These are phyloP conservation scores for Mucor mucedo DNA, from an alignment of 371 early-diverging fungal species.

Conservation along the genomic window DNA sequence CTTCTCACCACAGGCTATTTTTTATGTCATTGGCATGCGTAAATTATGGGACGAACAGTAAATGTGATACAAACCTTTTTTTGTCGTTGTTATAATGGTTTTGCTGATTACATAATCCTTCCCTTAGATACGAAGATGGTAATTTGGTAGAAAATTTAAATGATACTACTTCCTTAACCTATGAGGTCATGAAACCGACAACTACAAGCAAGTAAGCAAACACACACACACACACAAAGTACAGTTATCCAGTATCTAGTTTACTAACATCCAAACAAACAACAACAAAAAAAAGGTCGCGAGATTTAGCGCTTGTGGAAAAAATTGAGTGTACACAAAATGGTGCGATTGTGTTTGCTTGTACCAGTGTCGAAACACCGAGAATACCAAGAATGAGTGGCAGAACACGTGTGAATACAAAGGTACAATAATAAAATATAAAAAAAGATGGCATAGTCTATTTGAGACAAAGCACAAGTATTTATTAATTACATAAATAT, in stretches of 20 bases:
- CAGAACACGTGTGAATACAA: slow-evolving; percentile 62
- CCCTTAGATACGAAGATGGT: slow-evolving; percentile 57
- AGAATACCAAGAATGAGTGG: slow-evolving; percentile 64
- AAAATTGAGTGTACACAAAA: slow-evolving; percentile 55
- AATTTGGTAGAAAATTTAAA: slow-evolving; percentile 59
- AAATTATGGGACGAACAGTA: slow-evolving; percentile 67
- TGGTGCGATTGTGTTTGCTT: slow-evolving; percentile 64
- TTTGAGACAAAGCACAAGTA: neutral
- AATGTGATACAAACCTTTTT: slow-evolving; percentile 6
- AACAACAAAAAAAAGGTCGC: slow-evolving; percentile 20
- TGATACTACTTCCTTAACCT: slow-evolving; percentile 57
- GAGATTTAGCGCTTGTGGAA: slow-evolving; percentile 51
- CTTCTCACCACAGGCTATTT: slow-evolving; percentile 69
- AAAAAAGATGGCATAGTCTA: neutral
- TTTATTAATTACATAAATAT: neutral
- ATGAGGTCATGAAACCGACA: slow-evolving; percentile 58
- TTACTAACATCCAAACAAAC: too few species aligned
- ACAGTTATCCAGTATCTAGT: too few species aligned
- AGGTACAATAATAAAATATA: slow-evolving; percentile 33
- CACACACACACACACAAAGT: too few species aligned
- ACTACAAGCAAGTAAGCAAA: slow-evolving; percentile 50
- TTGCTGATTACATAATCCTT: neutral
- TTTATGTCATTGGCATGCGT: slow-evolving; percentile 69
- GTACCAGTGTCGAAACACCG: slow-evolving; percentile 70
- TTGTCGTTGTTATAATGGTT: neutral